Evolutionary conservation across 148 eudicot species (phyloP).

Genomic region (Tetragonia tetragonoides): DNA sequence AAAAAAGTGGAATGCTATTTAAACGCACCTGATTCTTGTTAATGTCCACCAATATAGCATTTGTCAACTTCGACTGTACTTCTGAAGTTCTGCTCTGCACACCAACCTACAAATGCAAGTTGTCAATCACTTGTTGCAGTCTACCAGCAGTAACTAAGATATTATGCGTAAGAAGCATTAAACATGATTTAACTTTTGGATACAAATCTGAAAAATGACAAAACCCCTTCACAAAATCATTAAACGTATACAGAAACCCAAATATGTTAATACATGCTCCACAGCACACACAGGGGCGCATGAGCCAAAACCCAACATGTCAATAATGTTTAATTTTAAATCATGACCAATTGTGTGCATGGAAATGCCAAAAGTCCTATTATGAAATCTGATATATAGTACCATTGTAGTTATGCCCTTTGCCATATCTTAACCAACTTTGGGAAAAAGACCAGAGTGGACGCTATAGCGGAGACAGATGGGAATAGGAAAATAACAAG

Average conservation of each 20-base stretch:
- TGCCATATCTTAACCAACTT: neutral
- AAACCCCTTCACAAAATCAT: neutral
- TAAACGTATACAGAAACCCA: neutral
- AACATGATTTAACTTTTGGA: neutral
- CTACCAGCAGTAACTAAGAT: neutral
- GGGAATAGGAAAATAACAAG: neutral
- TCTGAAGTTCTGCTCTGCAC: constrained; percentile 77
- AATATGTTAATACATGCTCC: neutral
- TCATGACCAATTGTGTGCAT: neutral
- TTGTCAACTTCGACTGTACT: constrained; percentile 76
- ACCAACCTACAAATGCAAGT: constrained; percentile 63
- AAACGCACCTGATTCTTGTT: constrained; percentile 78
- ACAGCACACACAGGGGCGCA: neutral
- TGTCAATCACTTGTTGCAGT: constrained; percentile 17
- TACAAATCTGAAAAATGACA: neutral
- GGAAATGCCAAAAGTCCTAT: neutral
- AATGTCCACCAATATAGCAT: constrained; percentile 68
- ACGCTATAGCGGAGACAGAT: neutral
- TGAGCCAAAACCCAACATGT: neutral
- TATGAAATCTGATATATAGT: neutral
- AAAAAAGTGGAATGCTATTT: constrained; percentile 3
- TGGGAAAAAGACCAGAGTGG: neutral
- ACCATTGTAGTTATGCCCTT: neutral
- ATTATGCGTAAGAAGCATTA: neutral
- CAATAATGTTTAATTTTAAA: neutral